phyloP scores from a whole-genome alignment of 164 flowering plant genomes.

The Kalanchoe fedtschenkoi region DNA sequence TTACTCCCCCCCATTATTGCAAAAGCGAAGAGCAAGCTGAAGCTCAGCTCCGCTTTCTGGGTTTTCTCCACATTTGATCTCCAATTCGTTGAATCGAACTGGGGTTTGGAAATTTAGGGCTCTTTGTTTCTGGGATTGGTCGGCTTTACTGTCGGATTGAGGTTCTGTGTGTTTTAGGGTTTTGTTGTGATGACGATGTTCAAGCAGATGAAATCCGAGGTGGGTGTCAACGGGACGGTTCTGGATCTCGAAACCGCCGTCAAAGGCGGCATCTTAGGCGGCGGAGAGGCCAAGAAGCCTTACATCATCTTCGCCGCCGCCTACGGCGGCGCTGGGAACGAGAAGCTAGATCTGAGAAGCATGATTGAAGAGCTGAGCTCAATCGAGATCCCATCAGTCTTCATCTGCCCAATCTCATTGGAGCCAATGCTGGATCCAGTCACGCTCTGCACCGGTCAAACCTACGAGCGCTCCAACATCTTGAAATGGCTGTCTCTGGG shows the following conservation, averaged over 20 bases:
- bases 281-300: constrained; percentile 6
- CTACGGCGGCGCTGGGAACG: constrained; percentile 20
- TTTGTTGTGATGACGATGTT: constrained; percentile 32
- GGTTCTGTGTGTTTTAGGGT: background rate
- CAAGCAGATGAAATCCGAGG: constrained; percentile 22
- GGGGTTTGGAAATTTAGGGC: background rate
- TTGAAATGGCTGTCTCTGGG: constrained; percentile 63
- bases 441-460: constrained; percentile 63
- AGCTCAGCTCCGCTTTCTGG: background rate
- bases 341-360: constrained; percentile 20
- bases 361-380: constrained; percentile 46
- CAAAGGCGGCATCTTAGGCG: constrained; percentile 45
- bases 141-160: background rate
- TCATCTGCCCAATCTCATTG: constrained; percentile 73
- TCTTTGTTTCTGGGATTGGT: background rate
- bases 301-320: background rate
- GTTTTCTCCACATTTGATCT: background rate
- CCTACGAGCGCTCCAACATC: constrained; percentile 66
- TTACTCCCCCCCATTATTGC: background rate
- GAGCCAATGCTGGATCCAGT: constrained; percentile 85
- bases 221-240: constrained; percentile 33
- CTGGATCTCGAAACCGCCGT: constrained; percentile 45
- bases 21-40: too few species aligned
- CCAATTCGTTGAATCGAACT: background rate
- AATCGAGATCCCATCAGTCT: constrained; percentile 49